phyloP scores from a whole-genome alignment of 805 yeast species.

The Candida alai region DNA sequence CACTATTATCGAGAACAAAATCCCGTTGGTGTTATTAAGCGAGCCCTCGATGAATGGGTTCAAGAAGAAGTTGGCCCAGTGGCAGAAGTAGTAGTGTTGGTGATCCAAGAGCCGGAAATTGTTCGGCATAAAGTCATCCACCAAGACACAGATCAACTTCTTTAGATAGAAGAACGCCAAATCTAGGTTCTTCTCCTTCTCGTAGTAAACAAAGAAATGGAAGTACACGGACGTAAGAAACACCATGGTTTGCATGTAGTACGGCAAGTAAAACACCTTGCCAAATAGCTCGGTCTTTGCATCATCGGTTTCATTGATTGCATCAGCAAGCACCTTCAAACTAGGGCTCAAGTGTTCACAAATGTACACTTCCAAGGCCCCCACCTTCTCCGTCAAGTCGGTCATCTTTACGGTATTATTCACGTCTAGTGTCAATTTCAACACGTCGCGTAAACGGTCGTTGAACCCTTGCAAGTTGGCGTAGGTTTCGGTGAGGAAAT shows the following conservation, averaged over 20 bases:
- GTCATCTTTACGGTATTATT: conserved; percentile 32
- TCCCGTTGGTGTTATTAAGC: conserved; percentile 28
- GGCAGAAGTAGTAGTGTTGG: conserved; percentile 25
- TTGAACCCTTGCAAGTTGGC: conserved; percentile 25
- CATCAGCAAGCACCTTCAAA: conserved; percentile 3
- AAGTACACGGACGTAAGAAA: conserved; percentile 36
- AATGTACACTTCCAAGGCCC: conserved; percentile 32
- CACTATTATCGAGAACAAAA: conserved; percentile 25
- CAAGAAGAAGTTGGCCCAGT: conserved; percentile 23
- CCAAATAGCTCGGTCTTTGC: background rate
- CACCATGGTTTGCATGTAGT: conserved; percentile 13
- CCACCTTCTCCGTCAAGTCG: conserved; percentile 30
- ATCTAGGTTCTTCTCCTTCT: conserved; percentile 19
- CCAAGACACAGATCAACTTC: conserved; percentile 25
- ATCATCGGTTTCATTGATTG: conserved; percentile 1
- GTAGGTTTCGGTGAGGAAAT: conserved; percentile 30
- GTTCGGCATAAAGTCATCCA: conserved; percentile 28
- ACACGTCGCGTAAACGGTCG: conserved; percentile 24
- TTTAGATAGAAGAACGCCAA: conserved; percentile 36
- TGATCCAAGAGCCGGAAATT: conserved; percentile 27
- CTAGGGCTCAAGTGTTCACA: conserved; percentile 6
- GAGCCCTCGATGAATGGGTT: conserved; percentile 32
- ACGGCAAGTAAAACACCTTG: conserved; percentile 1
- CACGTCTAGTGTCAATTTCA: conserved; percentile 38
- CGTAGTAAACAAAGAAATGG: conserved; percentile 39